These are phyloP conservation scores for Zangia roseola DNA, from an alignment of 768 basidiomycete species.

Conservation along the genomic window DNA sequence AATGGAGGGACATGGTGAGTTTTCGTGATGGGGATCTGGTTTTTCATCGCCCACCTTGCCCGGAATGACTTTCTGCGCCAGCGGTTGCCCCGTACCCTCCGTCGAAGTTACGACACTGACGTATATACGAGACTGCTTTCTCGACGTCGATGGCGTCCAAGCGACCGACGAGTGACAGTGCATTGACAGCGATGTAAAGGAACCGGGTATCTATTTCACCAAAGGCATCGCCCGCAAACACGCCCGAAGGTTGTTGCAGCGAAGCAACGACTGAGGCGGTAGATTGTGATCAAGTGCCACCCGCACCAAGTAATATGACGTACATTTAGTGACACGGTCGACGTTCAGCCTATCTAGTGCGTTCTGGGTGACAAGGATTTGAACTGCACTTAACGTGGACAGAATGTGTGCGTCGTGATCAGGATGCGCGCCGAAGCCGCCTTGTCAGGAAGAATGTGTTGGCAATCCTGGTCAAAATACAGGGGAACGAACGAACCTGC, in stretches of 20 bases:
- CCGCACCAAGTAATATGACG: constrained; percentile 20
- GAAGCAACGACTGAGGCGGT: constrained; percentile 71
- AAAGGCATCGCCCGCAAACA: constrained; percentile 86
- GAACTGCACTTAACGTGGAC: constrained; percentile 87
- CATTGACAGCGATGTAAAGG: constrained; percentile 80
- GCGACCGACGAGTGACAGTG: constrained; percentile 76
- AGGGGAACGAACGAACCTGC: constrained; percentile 46
- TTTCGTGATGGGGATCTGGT: background rate
- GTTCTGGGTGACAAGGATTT: constrained; percentile 85
- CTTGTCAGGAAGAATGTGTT: constrained; percentile 38
- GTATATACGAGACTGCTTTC: constrained; percentile 69
- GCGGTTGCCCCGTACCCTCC: constrained; percentile 85
- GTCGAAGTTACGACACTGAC: constrained; percentile 87
- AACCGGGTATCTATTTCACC: constrained; percentile 96
- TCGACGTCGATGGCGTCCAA: constrained; percentile 68
- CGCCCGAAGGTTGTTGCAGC: constrained; percentile 81
- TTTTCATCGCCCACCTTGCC: constrained; percentile 59
- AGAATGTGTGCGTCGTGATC: constrained; percentile 90
- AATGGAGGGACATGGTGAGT: background rate
- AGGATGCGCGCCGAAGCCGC: constrained; percentile 90
- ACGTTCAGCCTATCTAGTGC: constrained; percentile 71
- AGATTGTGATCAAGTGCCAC: background rate
- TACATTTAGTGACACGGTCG: constrained; percentile 73
- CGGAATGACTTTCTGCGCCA: constrained; percentile 93
- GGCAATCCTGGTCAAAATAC: background rate